Evolutionary conservation across 371 early-diverging fungal species (phyloP), one percentile per base, ranked within the genome.

Genomic region (Agmasoma carcini): DNA sequence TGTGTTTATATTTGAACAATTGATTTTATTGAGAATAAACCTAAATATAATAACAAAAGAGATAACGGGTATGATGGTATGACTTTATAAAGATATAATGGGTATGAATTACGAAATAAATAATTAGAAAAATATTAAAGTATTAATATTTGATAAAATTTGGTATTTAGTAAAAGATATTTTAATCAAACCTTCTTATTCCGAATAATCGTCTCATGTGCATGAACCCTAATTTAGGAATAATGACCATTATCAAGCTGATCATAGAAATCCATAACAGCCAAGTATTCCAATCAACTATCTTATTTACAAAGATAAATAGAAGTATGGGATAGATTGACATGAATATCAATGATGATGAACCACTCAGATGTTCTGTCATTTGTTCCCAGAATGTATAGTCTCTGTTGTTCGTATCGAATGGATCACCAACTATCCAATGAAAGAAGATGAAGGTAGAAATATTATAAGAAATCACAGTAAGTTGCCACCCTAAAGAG

Each of bases 361-460:
- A 46, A 17, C 55, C 55, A 27, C 61, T 65, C 12, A 72, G 48
- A 41, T 76, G 76, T 40, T 71, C 72, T 33, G 58, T 51, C 45
- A 76, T 47, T 51, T 76, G 76, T 52, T 76, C 76, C 76, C 76
- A 76, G 51, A 76, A 71, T 22, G 76, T 73, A 30, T 58, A 57
- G 12, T 55, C 59, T 15, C 54, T 52, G 38, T 63, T 73, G 5
- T 63, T 62, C 7, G 37, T 30, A 41, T 72, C 68, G 56, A 76
- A 76, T n/a, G 76, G 76, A 62, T 73, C 74, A 14, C 76, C 76
- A 20, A 70, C 54, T 33, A 70, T 71, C 58, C 68, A 69, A 57
- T 76, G 76, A 46, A 76, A 73, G 40, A 76, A 70, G 9, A 73
- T 60, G 59, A 76, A 76, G 2, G 74, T 72, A 7, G 59, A 26